Evolutionary conservation across 2,329 filamentous ascomycete genomes (phyloP), one percentile per base, ranked within the genome.

Genomic region (Coniella vitis): DNA sequence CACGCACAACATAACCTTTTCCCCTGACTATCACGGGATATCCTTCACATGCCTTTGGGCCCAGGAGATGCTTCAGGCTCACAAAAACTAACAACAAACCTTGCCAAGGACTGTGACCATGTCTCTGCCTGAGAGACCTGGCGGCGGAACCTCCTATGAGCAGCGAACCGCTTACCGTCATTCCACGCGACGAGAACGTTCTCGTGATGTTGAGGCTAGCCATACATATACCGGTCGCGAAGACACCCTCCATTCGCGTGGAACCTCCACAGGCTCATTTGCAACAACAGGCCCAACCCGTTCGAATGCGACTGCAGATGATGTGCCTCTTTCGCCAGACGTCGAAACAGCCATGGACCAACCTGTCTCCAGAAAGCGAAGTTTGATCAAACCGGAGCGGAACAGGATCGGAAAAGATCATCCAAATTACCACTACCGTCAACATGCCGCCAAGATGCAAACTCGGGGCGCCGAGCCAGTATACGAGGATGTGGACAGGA

Each of bases 351-450:
- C 48, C 16, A 61, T 60, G 38, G 67, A 65, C n/a, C 57, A 63
- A 22, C 56, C 59, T 32, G 48, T 56, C 10, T 47, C 59, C 48
- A 82, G 90, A 58, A 97, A 97, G 69, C 83, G 86, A 64, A 96
- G 88, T 65, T 73, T 98, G 55, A 84, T 98, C 62, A 79, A 87
- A 54, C 93, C 93, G 1, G 93, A 98, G 69, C 81, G 93, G 56
- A 86, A 86, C 60, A 81, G 86, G 58, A 88, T 95, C 57, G 86
- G 90, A 58, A 83, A 78, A 55, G 86, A 90, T 58, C 90, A 97
- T 64, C 90, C 90, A 13, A 94, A 97, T 65, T 98, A 96, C 63
- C 80, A 96, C 69, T 98, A 98, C 68, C 83, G 89, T 57, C 87
- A 95, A 65, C 90, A 95, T 78, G 90, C 94, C 9, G 87, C 90